Conservation (phyloP, 129 eudicot genomes). For the Pulicaria dysenterica region DNA sequence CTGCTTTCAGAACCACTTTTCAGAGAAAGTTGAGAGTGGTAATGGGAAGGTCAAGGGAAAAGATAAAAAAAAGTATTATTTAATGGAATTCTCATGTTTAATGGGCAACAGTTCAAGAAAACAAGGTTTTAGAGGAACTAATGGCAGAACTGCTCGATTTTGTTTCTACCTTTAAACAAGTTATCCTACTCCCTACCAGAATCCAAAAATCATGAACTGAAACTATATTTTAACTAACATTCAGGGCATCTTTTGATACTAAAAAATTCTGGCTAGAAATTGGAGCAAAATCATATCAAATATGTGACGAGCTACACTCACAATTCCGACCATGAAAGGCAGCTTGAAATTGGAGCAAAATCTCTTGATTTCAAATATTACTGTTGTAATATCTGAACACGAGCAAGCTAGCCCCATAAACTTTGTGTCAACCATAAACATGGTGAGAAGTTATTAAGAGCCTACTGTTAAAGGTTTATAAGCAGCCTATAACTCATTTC, state of each 20-base stretch:
- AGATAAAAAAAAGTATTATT: not conserved
- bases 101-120: not conserved
- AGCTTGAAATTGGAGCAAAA: too few species aligned
- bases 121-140: not conserved
- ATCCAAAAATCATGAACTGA: not conserved
- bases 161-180: not conserved
- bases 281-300: not conserved
- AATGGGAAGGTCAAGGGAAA: constrained; percentile 9
- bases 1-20: constrained; percentile 1
- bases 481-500: too few species aligned
- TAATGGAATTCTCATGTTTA: not conserved
- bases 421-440: too few species aligned
- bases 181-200: not conserved
- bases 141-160: too few species aligned
- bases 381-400: too few species aligned
- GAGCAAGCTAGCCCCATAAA: too few species aligned
- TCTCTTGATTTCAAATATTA: too few species aligned
- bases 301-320: not conserved
- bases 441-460: too few species aligned
- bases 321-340: not conserved
- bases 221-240: not conserved
- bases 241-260: not conserved
- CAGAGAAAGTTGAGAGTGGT: not conserved
- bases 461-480: too few species aligned
- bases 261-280: not conserved